Conservation (phyloP, 495 filamentous ascomycete genomes). For the Podospora appendiculata region DNA sequence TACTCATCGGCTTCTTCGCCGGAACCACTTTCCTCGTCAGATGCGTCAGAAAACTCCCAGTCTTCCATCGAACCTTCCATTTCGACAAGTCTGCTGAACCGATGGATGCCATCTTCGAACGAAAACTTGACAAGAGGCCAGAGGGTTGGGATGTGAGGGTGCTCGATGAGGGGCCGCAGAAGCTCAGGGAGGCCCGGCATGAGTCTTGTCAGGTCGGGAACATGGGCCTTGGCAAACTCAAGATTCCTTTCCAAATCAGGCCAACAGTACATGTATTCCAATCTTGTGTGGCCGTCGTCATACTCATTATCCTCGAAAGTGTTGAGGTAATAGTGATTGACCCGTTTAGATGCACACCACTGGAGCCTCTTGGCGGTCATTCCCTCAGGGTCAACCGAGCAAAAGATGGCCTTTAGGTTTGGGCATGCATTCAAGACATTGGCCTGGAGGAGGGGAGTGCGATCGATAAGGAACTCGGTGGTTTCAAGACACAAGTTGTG, state of each 20-base stretch:
- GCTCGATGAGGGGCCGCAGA: not conserved
- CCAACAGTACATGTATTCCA: constrained; percentile 25
- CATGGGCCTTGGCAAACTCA: constrained; percentile 2
- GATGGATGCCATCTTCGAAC: not conserved
- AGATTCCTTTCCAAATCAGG: constrained; percentile 15
- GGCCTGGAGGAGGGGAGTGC: too few relatives aligned
- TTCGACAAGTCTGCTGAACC: constrained; percentile 1
- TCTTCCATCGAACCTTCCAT: not conserved
- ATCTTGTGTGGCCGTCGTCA: not conserved
- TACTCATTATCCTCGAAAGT: constrained; percentile 10
- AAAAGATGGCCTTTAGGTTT: not conserved
- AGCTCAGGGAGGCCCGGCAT: not conserved
- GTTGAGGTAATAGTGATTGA: constrained; percentile 9
- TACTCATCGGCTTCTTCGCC: constrained; percentile 14
- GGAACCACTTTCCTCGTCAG: not conserved
- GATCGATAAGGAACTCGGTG: too few relatives aligned
- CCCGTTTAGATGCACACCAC: constrained; percentile 21
- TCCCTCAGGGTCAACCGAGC: not conserved
- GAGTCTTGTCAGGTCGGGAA: not conserved
- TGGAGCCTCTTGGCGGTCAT: not conserved
- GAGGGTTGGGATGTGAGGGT: not conserved
- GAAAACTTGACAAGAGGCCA: not conserved
- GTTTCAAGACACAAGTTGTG: too few relatives aligned
- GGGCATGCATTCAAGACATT: not conserved
- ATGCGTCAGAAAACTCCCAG: not conserved